Evolutionary conservation across 495 filamentous ascomycete species (phyloP).

Genomic region (Cudoniella acicularis): DNA sequence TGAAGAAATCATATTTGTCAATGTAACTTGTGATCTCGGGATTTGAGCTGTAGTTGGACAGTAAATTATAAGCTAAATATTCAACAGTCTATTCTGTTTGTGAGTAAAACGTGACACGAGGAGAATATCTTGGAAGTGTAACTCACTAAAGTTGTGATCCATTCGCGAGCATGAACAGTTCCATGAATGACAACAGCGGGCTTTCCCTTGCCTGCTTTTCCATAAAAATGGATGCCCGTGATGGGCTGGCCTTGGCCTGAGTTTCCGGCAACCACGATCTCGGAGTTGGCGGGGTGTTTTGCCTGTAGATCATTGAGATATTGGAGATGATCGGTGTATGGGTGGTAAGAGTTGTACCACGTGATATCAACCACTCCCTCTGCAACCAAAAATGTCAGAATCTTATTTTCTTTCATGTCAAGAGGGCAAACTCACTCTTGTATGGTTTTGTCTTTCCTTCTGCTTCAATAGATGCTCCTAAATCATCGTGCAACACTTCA

Average conservation of each 20-base stretch:
- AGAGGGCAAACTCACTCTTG: neutral
- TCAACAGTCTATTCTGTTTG: neutral
- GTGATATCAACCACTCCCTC: neutral
- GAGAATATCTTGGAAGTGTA: neutral
- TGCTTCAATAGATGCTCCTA: constrained; percentile 4
- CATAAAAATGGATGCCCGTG: constrained; percentile 58
- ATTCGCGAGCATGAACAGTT: constrained; percentile 62
- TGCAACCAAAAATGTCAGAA: neutral
- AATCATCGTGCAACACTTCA: constrained; percentile 12
- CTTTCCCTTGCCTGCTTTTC: constrained; percentile 48
- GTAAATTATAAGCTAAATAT: neutral
- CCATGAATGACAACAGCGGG: constrained; percentile 57
- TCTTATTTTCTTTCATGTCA: neutral
- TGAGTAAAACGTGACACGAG: neutral
- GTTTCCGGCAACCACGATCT: constrained; percentile 47
- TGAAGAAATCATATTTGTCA: constrained; percentile 61
- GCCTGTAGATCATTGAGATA: constrained; percentile 49
- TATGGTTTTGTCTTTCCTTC: neutral
- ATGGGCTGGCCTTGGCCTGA: constrained; percentile 50
- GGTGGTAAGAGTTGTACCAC: constrained; percentile 12
- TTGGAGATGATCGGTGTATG: constrained; percentile 35
- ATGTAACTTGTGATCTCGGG: constrained; percentile 38
- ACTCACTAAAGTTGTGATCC: constrained; percentile 51
- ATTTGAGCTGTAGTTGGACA: constrained; percentile 32
- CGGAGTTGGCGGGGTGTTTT: constrained; percentile 44